A percentile compares a stretch with the other conserved stretches of the same genome.
phyloP scores from a whole-genome alignment of 176 grass and related monocot species.

The Aegilops bicornis region DNA sequence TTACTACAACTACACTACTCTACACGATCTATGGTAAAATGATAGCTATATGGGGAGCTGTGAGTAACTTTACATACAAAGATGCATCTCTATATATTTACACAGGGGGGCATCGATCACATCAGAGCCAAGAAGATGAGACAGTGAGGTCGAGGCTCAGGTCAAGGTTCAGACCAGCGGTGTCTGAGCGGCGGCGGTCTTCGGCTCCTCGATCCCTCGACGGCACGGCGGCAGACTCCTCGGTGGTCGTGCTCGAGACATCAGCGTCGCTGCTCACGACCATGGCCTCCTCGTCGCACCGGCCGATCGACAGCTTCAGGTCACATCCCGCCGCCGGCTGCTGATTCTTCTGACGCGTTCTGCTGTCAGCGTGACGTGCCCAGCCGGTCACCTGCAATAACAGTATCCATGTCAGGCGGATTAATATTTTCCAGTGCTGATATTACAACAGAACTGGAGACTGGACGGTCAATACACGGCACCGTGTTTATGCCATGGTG shows the following conservation, averaged over 20 bases:
- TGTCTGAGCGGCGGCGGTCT: neutral
- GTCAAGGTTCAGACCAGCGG: neutral
- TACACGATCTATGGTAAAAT: too few relatives aligned
- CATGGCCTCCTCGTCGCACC: slow-evolving; percentile 24
- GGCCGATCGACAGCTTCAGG: slow-evolving; percentile 46
- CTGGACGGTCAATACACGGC: slow-evolving; percentile 36
- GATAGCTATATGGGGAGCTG: too few relatives aligned
- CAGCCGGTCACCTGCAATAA: slow-evolving; percentile 1
- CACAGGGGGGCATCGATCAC: neutral
- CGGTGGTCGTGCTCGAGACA: slow-evolving; percentile 43
- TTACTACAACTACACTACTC: too few relatives aligned
- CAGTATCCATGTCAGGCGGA: neutral
- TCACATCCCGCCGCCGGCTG: slow-evolving; percentile 1
- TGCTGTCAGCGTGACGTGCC: neutral
- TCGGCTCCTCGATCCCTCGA: neutral
- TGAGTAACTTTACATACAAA: neutral
- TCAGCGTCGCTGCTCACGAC: slow-evolving; percentile 26
- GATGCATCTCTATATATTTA: neutral
- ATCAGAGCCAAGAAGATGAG: slow-evolving; percentile 58
- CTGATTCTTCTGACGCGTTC: neutral
- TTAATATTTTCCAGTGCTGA: neutral
- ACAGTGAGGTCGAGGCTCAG: slow-evolving; percentile 66
- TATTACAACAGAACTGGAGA: neutral
- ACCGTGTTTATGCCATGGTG: slow-evolving; percentile 9
- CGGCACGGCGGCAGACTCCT: slow-evolving; percentile 6